Percentiles rank a stretch among this genome's conserved stretches.
Evolutionary conservation across 352 stramenopile genomes (phyloP).

Genomic region (Stramenopiles sp.): DNA sequence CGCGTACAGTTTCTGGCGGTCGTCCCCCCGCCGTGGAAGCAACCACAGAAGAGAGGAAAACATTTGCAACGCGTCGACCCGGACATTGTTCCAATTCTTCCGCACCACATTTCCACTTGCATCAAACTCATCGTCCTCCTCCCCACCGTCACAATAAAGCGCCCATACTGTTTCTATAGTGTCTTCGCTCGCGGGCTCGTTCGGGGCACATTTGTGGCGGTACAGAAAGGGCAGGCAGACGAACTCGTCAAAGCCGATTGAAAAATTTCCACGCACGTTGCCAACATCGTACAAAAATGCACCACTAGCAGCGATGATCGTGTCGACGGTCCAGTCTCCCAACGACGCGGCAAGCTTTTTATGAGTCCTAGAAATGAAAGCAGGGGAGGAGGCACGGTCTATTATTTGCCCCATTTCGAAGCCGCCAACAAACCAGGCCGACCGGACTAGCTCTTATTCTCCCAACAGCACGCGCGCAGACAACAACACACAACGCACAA

Average conservation of each 20-base stretch:
- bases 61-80: not conserved
- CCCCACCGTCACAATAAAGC: not conserved
- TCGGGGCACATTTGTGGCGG: not conserved
- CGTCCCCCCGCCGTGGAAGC: not conserved
- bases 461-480: too few relatives aligned
- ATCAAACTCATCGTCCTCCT: not conserved
- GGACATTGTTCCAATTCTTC: not conserved
- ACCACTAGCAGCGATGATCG: not conserved
- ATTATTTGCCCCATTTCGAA: slow-evolving; percentile 12
- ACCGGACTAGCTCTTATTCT: too few relatives aligned
- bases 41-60: slow-evolving; percentile 8
- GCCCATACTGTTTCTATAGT: not conserved
- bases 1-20: not conserved
- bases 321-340: not conserved
- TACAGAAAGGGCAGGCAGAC: not conserved
- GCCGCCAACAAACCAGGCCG: too few relatives aligned
- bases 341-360: not conserved
- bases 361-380: not conserved
- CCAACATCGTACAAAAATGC: too few relatives aligned
- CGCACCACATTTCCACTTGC: not conserved
- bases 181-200: not conserved
- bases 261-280: not conserved
- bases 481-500: too few relatives aligned
- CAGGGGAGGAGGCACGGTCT: not conserved
- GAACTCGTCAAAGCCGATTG: not conserved